Base-by-base conservation (phyloP, 1,284 basidiomycete species). In the Blastosporella zonata region DNA sequence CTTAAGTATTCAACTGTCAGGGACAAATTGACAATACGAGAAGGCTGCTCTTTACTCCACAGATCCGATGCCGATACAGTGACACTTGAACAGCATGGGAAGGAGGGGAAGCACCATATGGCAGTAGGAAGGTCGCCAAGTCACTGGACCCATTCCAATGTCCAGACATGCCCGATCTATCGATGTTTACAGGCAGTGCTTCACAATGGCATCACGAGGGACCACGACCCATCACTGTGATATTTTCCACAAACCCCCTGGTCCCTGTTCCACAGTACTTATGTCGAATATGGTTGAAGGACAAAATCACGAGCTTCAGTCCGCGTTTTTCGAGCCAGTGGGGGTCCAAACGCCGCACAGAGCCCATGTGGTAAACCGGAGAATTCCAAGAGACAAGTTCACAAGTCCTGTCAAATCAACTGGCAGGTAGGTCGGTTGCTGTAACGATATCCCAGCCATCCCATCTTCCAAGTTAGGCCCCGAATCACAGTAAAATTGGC, bases 121-220 rank as follows among this genome's bases (percentile, higher is more conserved):
- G 58, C 49, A 25, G 38, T 17, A 42, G 50, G 27, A 33, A 45
- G 43, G 46, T 43, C 43, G 39, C 36, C 27, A 47, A 46, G 56
- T 59, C 62, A 63, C 43, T 59, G 52, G 55, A 52, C 47, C 57
- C 43, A 49, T 50, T 15, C 23, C 20, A n/a, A n/a, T n/a, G n/a
- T n/a, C n/a, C n/a, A n/a, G 29, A 47, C 36, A 36, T 39, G 29
- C n/a, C 49, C 37, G 18, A 36, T 22, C 17, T 10, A 9, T 36
- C n/a, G 13, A 40, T 46, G 29, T 8, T 9, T 29, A 53, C 49
- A 49, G 49, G 34, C 33, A 34, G 18, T n/a, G 9, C 7, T 27
- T 31, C 40, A 44, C 12, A 37, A 41, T 45, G 48, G 31, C 45
- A 54, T 59, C 59, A 62, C 59, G 56, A 53, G 61, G 59, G 46